Percentiles rank a stretch among this genome's conserved stretches.
phyloP scores from a whole-genome alignment of 495 filamentous ascomycete genomes.

The Penicillium coffeae region DNA sequence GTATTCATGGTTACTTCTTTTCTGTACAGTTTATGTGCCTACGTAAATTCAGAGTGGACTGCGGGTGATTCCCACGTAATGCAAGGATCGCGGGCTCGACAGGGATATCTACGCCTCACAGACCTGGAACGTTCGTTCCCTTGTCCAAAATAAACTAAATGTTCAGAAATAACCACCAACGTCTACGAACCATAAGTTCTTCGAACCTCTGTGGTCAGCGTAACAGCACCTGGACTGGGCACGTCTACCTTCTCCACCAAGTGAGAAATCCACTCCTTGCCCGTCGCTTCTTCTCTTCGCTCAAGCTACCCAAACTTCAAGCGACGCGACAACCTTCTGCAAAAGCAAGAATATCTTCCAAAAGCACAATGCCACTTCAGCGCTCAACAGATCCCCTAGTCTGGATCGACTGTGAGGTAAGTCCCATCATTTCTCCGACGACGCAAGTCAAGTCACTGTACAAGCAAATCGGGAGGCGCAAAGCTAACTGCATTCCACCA shows the following conservation, averaged over 20 bases:
- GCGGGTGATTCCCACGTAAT: constrained; percentile 1
- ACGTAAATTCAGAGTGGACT: no score
- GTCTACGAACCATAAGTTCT: no score
- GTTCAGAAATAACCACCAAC: no score
- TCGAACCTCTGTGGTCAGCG: neutral
- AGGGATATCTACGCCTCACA: no score
- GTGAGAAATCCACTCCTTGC: constrained; percentile 13
- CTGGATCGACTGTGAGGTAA: constrained; percentile 89
- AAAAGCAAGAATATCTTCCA: neutral
- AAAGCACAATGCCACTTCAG: constrained; percentile 36
- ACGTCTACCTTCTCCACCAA: constrained; percentile 22
- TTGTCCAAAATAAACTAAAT: neutral
- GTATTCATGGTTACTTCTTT: no score
- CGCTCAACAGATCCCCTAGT: constrained; percentile 62
- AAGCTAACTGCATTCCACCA: constrained; percentile 28
- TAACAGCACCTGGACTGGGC: neutral
- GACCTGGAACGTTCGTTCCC: neutral
- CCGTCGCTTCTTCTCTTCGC: neutral
- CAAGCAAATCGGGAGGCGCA: neutral
- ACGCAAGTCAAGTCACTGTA: neutral
- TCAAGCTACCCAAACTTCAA: neutral
- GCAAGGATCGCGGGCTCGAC: no score
- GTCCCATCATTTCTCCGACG: constrained; percentile 7
- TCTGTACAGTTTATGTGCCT: no score
- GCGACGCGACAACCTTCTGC: neutral